phyloP scores from a whole-genome alignment of 176 grass and related monocot species.

The Dendrocalamus sinicus region DNA sequence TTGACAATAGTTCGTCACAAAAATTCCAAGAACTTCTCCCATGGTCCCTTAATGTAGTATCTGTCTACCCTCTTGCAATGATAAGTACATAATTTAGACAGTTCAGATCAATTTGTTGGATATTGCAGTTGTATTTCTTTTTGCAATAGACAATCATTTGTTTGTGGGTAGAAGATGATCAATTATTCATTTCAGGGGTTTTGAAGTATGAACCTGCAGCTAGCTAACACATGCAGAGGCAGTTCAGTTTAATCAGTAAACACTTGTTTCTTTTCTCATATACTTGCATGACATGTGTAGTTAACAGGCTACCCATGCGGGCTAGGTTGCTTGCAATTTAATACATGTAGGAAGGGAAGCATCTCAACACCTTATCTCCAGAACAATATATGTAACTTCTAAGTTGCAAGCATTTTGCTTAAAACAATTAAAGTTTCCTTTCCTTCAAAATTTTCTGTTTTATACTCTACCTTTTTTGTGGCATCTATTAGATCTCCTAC shows the following conservation, averaged over 20 bases:
- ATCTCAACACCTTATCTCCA: slow-evolving; percentile 40
- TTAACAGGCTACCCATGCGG: slow-evolving; percentile 44
- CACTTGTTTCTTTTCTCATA: slow-evolving; percentile 34
- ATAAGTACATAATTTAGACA: slow-evolving; percentile 48
- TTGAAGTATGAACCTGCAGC: slow-evolving; percentile 31
- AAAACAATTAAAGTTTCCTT: slow-evolving; percentile 41
- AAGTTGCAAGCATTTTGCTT: slow-evolving; percentile 45
- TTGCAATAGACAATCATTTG: slow-evolving; percentile 44
- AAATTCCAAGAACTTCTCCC: no score
- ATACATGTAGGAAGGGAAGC: slow-evolving; percentile 45
- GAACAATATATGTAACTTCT: slow-evolving; percentile 7
- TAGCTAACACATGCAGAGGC: slow-evolving; percentile 43
- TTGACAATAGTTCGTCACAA: no score
- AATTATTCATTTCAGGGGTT: slow-evolving; percentile 8
- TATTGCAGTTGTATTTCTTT: slow-evolving; percentile 33
- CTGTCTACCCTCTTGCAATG: slow-evolving; percentile 39
- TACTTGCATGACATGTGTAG: slow-evolving; percentile 29
- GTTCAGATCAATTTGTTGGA: slow-evolving; percentile 43
- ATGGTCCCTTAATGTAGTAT: background rate
- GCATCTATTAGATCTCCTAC: background rate
- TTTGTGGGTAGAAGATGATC: slow-evolving; percentile 13
- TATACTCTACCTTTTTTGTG: background rate
- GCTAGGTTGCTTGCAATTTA: slow-evolving; percentile 55
- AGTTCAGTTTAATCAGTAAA: slow-evolving; percentile 41
- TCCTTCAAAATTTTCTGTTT: background rate